These are phyloP conservation scores for Dujonia santamariae DNA, from an alignment of 1,139 yeast genomes.

Conservation along the genomic window DNA sequence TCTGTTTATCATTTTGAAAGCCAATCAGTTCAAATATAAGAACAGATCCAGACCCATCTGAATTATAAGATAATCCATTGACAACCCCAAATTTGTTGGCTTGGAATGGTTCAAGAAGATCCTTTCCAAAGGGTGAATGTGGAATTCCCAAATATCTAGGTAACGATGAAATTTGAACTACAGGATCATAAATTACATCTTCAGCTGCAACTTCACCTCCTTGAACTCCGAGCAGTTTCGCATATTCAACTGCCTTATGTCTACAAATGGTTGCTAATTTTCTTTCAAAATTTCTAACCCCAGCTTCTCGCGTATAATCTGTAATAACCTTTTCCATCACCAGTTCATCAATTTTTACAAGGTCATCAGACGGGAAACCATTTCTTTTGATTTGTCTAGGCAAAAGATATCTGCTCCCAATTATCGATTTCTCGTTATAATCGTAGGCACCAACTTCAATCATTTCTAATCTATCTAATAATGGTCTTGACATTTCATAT, in stretches of 20 bases:
- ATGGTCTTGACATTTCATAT: slow-evolving; percentile 70
- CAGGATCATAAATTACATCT: slow-evolving; percentile 25
- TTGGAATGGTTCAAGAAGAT: slow-evolving; percentile 22
- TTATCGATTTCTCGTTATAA: slow-evolving; percentile 71
- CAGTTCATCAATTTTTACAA: slow-evolving; percentile 37
- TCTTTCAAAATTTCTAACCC: slow-evolving; percentile 79
- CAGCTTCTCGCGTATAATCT: slow-evolving; percentile 82
- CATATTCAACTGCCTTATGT: slow-evolving; percentile 76
- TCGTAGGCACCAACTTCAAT: slow-evolving; percentile 82
- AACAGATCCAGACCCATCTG: slow-evolving; percentile 85
- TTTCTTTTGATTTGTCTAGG: slow-evolving; percentile 78
- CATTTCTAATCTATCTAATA: slow-evolving; percentile 83
- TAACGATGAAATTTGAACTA: slow-evolving; percentile 42
- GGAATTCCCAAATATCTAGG: slow-evolving; percentile 56
- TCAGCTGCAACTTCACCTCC: too few species aligned
- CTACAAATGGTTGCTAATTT: slow-evolving; percentile 72
- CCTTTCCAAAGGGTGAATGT: slow-evolving; percentile 26
- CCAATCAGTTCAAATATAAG: slow-evolving; percentile 78
- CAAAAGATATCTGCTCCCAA: slow-evolving; percentile 66
- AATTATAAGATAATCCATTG: slow-evolving; percentile 87
- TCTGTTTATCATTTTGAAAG: slow-evolving; percentile 26
- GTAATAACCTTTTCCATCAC: slow-evolving; percentile 61
- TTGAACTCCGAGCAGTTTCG: slow-evolving; percentile 33
- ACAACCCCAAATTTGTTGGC: slow-evolving; percentile 65
- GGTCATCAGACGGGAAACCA: slow-evolving; percentile 54